Conservation (phyloP, 78 protist species). For the Creolimax fragrantissima region DNA sequence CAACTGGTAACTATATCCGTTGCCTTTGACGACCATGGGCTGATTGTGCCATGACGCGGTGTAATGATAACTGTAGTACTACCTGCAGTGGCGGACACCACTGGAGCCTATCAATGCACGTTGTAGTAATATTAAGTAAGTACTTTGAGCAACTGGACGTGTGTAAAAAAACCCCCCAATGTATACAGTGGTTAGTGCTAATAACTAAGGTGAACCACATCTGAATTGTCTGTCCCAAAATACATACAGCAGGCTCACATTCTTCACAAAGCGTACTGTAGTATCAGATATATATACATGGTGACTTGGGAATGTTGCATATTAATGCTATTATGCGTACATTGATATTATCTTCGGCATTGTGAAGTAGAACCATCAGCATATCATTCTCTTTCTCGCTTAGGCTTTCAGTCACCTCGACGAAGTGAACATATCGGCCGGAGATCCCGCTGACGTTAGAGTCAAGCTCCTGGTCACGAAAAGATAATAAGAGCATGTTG, state of each 20-base stretch:
- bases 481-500: no score
- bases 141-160: background rate
- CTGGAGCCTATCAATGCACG: background rate
- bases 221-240: no score
- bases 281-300: background rate
- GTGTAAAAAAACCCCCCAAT: background rate
- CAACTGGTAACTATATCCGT: conserved; percentile 3
- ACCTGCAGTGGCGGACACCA: background rate
- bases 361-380: background rate
- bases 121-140: background rate
- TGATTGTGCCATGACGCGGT: conserved; percentile 27
- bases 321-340: no score
- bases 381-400: background rate
- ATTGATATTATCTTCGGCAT: background rate
- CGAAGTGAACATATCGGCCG: background rate
- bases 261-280: background rate
- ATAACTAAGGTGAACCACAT: no score
- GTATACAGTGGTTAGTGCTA: background rate
- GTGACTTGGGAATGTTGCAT: no score
- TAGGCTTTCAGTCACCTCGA: background rate
- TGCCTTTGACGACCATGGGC: conserved; percentile 29
- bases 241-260: background rate
- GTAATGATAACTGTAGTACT: background rate
- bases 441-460: background rate
- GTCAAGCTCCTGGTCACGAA: background rate